Evolutionary conservation across 148 eudicot species (phyloP), one percentile per base, ranked within the genome.

Genomic region (Dysphania ambrosioides): DNA sequence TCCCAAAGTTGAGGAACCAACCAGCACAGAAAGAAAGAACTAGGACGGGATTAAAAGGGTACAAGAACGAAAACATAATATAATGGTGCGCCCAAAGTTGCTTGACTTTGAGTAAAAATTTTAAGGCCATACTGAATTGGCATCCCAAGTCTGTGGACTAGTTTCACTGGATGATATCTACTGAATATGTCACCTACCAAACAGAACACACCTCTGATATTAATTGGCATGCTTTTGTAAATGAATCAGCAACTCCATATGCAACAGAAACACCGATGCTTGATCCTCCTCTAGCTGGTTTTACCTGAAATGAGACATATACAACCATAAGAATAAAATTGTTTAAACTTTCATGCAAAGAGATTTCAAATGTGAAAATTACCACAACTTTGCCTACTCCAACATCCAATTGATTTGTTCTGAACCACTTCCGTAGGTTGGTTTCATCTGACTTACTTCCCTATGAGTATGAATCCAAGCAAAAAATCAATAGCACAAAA

Each of bases 211-310:
- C 98, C 87, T 89, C 92, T 34, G 87, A 78, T 75, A 93, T 81
- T 10, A 93, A 78, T 63, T 53, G 85, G 49, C 84, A 81, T 68
- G 93, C 93, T 73, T 87, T 93, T 47, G 31, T 63, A 19, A 89
- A 83, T 73, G 91, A 70, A 86, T 93, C 93, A 75, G 82, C 68
- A 78, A 82, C 90, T 57, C 98, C 98, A 79, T 93, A 93, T 40
- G 93, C 98, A 79, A 93, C 98, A 53, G 83, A 79, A 60, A 93
- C 98, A 73, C 98, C 98, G 40, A 93, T 90, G 80, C 98, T 93
- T 79, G 98, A 93, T 77, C 96, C 98, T 77, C 96, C 98, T 86
- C 85, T 85, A n/a, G 96, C 85, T 74, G 98, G 98, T 82, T 93
- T 93, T 29, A 93, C 98, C 98, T 93, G 78, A 58, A 76, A 78